Percentiles rank a stretch among this genome's conserved stretches.
Conservation (phyloP, 345 rosid genomes). For the Gossypium turneri region DNA sequence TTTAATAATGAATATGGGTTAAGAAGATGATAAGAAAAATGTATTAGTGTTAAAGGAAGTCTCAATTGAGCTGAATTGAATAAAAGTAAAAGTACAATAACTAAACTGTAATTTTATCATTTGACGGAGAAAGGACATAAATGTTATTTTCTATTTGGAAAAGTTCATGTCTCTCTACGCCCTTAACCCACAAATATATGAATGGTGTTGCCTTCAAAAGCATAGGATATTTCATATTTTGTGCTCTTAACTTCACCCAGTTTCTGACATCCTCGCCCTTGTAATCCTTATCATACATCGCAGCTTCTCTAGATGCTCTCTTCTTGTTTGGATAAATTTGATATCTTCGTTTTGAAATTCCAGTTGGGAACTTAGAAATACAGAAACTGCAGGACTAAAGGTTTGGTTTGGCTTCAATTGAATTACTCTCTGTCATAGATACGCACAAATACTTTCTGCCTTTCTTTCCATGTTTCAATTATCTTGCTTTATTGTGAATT, state of each 20-base stretch:
- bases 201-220: not conserved
- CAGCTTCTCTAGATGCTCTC: not conserved
- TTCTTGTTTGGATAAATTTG: not conserved
- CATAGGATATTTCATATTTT: not conserved
- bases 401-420: slow-evolving; percentile 3
- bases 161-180: no score
- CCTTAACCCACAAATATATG: no score
- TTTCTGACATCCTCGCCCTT: not conserved
- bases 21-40: no score
- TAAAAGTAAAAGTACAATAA: no score
- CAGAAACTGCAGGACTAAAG: slow-evolving; percentile 2
- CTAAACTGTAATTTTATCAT: no score
- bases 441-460: not conserved
- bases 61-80: no score
- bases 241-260: not conserved
- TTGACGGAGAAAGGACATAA: no score
- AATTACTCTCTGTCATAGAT: not conserved
- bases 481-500: slow-evolving; percentile 1
- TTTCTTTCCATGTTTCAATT: not conserved
- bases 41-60: no score
- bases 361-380: not conserved
- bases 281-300: not conserved
- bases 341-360: not conserved
- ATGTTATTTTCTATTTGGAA: no score
- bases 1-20: no score